phyloP scores from a whole-genome alignment of 805 yeast genomes.

The Hanseniaspora occidentalis region DNA sequence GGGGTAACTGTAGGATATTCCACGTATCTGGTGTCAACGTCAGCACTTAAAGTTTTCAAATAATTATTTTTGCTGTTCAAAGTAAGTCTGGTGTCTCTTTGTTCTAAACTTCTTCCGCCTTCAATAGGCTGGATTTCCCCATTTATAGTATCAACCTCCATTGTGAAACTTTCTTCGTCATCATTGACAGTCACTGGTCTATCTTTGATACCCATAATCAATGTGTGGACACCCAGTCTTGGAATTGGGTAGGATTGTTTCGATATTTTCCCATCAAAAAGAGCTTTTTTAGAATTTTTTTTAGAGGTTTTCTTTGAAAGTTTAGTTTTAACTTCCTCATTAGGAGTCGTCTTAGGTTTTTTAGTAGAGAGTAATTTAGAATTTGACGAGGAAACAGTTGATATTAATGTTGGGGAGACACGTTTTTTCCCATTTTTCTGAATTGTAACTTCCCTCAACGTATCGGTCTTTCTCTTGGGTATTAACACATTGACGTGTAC shows the following conservation, averaged over 20 bases:
- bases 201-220: constrained; percentile 46
- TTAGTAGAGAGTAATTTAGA: not conserved
- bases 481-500: constrained; percentile 15
- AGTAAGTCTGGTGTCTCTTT: too few species aligned
- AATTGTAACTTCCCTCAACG: constrained; percentile 39
- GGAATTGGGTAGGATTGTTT: constrained; percentile 42
- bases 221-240: constrained; percentile 47
- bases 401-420: constrained; percentile 57
- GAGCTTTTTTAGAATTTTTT: not conserved
- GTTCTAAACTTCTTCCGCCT: constrained; percentile 25
- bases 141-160: constrained; percentile 27
- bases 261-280: not conserved
- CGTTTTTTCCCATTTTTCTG: constrained; percentile 69
- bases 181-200: constrained; percentile 11
- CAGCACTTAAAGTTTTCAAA: constrained; percentile 20
- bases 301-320: not conserved
- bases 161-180: constrained; percentile 33
- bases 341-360: not conserved
- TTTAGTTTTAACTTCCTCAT: not conserved
- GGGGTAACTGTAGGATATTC: constrained; percentile 19
- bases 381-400: constrained; percentile 24
- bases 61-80: constrained; percentile 17
- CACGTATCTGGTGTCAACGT: constrained; percentile 18
- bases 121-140: constrained; percentile 22
- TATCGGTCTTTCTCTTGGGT: constrained; percentile 20